These are phyloP conservation scores for Linderniella brevidens DNA, from an alignment of 257 asterid genomes.

Conservation along the genomic window DNA sequence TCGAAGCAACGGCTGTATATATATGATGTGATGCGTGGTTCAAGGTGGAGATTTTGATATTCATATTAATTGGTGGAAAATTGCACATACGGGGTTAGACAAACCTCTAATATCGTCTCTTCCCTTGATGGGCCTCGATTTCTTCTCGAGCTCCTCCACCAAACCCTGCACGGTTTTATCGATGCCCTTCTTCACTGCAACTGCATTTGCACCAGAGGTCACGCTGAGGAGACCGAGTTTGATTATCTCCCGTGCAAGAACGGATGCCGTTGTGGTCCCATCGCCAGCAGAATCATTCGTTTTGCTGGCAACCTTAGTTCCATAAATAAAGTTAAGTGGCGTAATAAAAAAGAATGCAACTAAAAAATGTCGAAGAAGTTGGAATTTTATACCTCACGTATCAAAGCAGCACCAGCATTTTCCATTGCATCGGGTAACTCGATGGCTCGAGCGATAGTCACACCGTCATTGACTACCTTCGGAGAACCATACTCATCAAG, in stretches of 20 bases:
- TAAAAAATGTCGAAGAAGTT: too few species aligned
- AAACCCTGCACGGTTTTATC: conserved; percentile 74
- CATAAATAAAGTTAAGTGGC: too few species aligned
- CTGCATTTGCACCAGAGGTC: conserved; percentile 96
- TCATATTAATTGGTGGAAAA: too few species aligned
- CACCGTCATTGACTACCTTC: conserved; percentile 84
- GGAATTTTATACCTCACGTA: conserved; percentile 99
- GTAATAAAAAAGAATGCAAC: too few species aligned
- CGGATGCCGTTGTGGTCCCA: conserved; percentile 89
- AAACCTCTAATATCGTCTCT: conserved; percentile 88
- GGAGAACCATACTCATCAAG: conserved; percentile 87
- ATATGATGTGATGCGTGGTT: too few species aligned
- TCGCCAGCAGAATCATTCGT: conserved; percentile 99
- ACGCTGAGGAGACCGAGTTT: conserved; percentile 85
- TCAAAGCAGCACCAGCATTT: conserved; percentile 91
- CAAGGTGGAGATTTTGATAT: too few species aligned
- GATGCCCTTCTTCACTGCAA: conserved; percentile 79
- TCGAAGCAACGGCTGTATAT: conserved; percentile 84
- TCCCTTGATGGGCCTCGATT: conserved; percentile 90
- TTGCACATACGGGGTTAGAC: too few species aligned
- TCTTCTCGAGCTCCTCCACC: conserved; percentile 68
- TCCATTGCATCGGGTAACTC: conserved; percentile 91
- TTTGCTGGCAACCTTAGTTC: conserved; percentile 99
- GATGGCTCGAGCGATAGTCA: conserved; percentile 83
- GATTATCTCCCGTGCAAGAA: conserved; percentile 94